phyloP scores from a whole-genome alignment of 495 filamentous ascomycete genomes.

The Penicillium mononematosum region DNA sequence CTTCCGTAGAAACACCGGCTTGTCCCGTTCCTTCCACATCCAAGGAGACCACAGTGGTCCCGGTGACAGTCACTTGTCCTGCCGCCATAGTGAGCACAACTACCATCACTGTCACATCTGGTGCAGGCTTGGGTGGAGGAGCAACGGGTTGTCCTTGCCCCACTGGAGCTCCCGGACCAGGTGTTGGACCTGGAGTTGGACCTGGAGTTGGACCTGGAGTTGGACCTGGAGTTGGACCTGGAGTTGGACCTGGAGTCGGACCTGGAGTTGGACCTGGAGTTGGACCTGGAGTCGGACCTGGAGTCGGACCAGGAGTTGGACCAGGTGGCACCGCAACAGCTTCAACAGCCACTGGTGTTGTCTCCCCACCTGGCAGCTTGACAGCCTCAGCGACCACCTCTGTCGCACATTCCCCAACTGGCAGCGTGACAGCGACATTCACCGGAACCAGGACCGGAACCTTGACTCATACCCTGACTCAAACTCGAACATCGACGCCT shows the following conservation, averaged over 20 bases:
- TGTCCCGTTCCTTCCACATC: not conserved
- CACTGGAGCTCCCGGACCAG: not conserved
- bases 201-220: no score
- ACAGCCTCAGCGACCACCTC: not conserved
- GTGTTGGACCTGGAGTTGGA: no score
- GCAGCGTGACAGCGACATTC: not conserved
- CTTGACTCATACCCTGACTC: not conserved
- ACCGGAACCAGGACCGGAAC: constrained; percentile 3
- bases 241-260: not conserved
- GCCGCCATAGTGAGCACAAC: not conserved
- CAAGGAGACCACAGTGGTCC: not conserved
- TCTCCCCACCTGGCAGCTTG: not conserved
- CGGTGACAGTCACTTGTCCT: constrained; percentile 8
- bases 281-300: no score
- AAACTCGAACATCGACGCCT: not conserved
- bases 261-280: no score
- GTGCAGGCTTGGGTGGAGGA: not conserved
- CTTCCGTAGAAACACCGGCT: not conserved
- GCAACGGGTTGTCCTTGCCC: not conserved
- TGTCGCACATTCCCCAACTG: not conserved
- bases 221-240: not conserved
- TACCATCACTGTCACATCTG: constrained; percentile 6
- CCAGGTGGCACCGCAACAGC: not conserved
- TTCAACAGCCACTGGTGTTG: not conserved
- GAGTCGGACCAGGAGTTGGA: no score